A percentile compares a stretch with the other conserved stretches of the same genome.
Evolutionary conservation across 331 rosid genomes (phyloP).

Genomic region (Acacia pycnantha): DNA sequence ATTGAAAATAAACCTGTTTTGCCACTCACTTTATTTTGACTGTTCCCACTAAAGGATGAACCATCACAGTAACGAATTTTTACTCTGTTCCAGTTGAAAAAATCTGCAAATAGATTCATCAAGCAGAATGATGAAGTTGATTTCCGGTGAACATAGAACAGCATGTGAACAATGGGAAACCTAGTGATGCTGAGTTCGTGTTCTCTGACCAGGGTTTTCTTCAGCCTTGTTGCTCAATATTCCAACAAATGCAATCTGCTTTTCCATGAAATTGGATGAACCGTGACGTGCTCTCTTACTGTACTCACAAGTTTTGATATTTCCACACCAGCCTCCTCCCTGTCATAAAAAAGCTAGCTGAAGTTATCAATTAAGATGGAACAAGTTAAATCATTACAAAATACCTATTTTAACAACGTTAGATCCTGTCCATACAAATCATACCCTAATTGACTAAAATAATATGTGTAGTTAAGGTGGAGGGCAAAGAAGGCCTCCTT

Average conservation of each 20-base stretch:
- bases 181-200: conserved; percentile 14
- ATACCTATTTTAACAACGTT: background rate
- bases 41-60: conserved; percentile 80
- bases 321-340: conserved; percentile 95
- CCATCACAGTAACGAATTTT: conserved; percentile 93
- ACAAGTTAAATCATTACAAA: conserved; percentile 4
- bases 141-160: conserved; percentile 10
- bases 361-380: conserved; percentile 17
- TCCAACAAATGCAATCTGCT: conserved; percentile 73
- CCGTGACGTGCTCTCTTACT: conserved; percentile 88
- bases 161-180: conserved; percentile 1
- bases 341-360: conserved; percentile 28
- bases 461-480: background rate
- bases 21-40: conserved; percentile 54
- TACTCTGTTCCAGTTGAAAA: conserved; percentile 82
- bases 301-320: conserved; percentile 54
- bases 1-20: conserved; percentile 11
- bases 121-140: conserved; percentile 12
- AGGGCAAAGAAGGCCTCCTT: background rate
- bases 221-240: conserved; percentile 69
- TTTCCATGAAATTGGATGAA: conserved; percentile 76
- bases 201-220: conserved; percentile 68
- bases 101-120: conserved; percentile 52
- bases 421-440: background rate
- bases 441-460: background rate